Conservation (phyloP, 2,329 filamentous ascomycete genomes). For the Oidium heveae region DNA sequence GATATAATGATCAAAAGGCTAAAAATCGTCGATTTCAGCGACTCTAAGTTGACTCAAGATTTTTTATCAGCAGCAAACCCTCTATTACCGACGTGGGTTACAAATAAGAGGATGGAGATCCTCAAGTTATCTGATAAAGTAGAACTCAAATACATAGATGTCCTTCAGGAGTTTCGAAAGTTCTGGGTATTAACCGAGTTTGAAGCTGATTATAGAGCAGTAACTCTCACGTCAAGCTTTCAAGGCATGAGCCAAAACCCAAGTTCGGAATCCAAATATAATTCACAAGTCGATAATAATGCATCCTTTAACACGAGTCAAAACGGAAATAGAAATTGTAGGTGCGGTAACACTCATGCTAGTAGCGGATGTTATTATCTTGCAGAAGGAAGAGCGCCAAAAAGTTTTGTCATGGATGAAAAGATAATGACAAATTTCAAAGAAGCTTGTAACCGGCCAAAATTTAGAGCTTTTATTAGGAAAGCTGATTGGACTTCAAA, state of each 20-base stretch:
- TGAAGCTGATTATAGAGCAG: neutral
- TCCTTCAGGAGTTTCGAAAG: neutral
- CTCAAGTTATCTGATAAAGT: too few relatives aligned
- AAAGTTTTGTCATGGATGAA: neutral
- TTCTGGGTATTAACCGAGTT: neutral
- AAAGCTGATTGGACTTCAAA: neutral
- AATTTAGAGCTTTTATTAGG: neutral
- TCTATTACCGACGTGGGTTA: too few relatives aligned
- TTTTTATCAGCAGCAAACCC: neutral
- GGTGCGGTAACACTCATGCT: neutral
- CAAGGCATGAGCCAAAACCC: too few relatives aligned
- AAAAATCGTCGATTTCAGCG: neutral
- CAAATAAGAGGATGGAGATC: too few relatives aligned
- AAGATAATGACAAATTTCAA: neutral
- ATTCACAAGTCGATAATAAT: neutral
- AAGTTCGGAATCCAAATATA: neutral
- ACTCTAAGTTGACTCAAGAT: neutral
- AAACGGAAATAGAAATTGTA: neutral
- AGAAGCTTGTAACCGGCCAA: neutral
- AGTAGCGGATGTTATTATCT: neutral
- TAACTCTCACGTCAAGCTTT: neutral
- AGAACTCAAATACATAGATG: neutral
- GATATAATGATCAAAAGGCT: neutral
- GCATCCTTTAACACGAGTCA: neutral
- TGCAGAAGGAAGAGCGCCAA: neutral